Evolutionary conservation across 306 rosid genomes (phyloP).

Genomic region (Pterocarpus santalinus): DNA sequence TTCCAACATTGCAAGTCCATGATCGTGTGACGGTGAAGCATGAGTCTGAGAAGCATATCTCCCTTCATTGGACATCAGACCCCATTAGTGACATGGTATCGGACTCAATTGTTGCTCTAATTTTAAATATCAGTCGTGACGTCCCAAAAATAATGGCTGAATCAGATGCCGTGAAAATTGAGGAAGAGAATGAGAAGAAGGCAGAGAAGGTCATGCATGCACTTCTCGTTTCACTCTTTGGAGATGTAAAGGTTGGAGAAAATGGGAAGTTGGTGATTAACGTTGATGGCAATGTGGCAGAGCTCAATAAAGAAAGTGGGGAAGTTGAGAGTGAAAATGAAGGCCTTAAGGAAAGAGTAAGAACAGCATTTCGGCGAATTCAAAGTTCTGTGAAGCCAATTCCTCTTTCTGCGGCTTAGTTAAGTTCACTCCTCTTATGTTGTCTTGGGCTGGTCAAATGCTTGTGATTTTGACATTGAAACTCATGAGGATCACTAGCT

Average conservation of each 20-base stretch:
- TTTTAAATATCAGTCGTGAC: slow-evolving; percentile 78
- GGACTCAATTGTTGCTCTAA: slow-evolving; percentile 83
- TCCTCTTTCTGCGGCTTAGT: slow-evolving; percentile 68
- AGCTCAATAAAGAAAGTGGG: slow-evolving; percentile 84
- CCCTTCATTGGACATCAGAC: slow-evolving; percentile 91
- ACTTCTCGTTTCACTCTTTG: slow-evolving; percentile 85
- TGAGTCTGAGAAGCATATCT: slow-evolving; percentile 83
- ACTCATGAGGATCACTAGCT: neutral
- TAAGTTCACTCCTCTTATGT: slow-evolving; percentile 41
- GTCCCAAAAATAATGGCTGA: slow-evolving; percentile 76
- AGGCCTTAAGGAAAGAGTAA: slow-evolving; percentile 87
- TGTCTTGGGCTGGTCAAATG: slow-evolving; percentile 18
- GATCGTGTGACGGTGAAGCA: slow-evolving; percentile 80
- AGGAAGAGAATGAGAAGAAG: slow-evolving; percentile 79
- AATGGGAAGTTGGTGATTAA: slow-evolving; percentile 82
- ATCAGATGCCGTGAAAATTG: slow-evolving; percentile 67
- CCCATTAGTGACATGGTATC: slow-evolving; percentile 94
- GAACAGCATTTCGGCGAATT: slow-evolving; percentile 75
- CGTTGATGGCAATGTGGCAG: slow-evolving; percentile 82
- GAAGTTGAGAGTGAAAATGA: slow-evolving; percentile 89
- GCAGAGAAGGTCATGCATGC: slow-evolving; percentile 78
- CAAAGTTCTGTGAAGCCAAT: slow-evolving; percentile 83
- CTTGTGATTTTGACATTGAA: neutral
- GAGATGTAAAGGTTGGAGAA: slow-evolving; percentile 82
- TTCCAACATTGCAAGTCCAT: slow-evolving; percentile 75